phyloP scores from a whole-genome alignment of 2,329 filamentous ascomycete genomes.

The Pseudocercospora fuligena region DNA sequence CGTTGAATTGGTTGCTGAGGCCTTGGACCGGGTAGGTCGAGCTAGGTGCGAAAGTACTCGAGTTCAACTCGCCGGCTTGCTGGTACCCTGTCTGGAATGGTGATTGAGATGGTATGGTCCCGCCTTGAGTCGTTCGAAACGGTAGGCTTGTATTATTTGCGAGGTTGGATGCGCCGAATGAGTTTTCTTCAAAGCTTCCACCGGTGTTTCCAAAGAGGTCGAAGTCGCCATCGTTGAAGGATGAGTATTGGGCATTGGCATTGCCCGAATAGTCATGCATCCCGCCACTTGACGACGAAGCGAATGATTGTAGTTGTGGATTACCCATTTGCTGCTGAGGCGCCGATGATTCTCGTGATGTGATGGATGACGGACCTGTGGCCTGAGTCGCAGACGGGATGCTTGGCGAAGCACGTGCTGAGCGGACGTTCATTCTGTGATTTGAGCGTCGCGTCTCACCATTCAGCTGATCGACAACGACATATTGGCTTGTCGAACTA shows the following conservation, averaged over 20 bases:
- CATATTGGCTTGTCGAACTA: slow-evolving; percentile 29
- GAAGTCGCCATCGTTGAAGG: slow-evolving; percentile 17
- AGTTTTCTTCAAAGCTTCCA: background rate
- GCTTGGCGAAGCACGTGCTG: slow-evolving; percentile 15
- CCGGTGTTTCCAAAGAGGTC: slow-evolving; percentile 17
- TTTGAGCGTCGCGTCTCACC: slow-evolving; percentile 10
- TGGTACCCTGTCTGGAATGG: background rate
- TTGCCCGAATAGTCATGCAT: slow-evolving; percentile 20
- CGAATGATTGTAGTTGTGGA: slow-evolving; percentile 8
- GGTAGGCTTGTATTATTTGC: background rate
- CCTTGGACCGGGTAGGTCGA: background rate
- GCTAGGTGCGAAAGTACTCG: background rate
- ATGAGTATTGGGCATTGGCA: background rate
- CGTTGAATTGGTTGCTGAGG: slow-evolving; percentile 2
- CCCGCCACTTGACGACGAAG: slow-evolving; percentile 15
- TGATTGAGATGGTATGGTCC: background rate
- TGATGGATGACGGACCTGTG: slow-evolving; percentile 14
- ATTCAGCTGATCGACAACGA: slow-evolving; percentile 22
- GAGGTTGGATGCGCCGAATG: background rate
- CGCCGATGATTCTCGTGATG: slow-evolving; percentile 7
- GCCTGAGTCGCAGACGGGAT: slow-evolving; percentile 13
- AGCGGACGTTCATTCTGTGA: slow-evolving; percentile 19
- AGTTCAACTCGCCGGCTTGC: background rate
- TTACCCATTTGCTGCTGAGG: slow-evolving; percentile 3
- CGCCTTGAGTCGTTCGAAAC: background rate